phyloP scores from a whole-genome alignment of 345 rosid species.

The Citrus australasica region DNA sequence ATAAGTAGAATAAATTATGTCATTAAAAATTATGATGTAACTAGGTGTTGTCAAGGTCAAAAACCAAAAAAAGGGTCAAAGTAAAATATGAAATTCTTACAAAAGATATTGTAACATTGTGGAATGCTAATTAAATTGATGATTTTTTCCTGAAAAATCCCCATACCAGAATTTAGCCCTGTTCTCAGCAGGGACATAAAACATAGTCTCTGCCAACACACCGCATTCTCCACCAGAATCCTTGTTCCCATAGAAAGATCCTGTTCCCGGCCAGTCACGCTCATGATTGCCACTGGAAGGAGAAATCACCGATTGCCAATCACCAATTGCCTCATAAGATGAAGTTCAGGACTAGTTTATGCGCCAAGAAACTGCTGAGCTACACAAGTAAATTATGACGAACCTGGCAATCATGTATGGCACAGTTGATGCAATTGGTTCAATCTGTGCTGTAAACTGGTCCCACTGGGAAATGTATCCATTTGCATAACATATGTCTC shows the following conservation, averaged over 20 bases:
- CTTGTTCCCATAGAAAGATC: conserved; percentile 50
- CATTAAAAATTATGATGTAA: not conserved
- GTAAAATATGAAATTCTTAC: not conserved
- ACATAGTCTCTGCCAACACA: conserved; percentile 70
- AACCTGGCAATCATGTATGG: conserved; percentile 78
- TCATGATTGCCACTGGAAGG: conserved; percentile 68
- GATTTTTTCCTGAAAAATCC: not conserved
- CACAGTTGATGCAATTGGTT: conserved; percentile 62
- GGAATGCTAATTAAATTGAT: not conserved
- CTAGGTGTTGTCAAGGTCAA: not conserved
- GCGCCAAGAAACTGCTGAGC: not conserved
- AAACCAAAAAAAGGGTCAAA: not conserved
- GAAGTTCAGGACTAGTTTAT: not conserved
- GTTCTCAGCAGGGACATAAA: conserved; percentile 61
- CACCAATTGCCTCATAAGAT: conserved; percentile 1
- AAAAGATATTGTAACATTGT: too few relatives aligned
- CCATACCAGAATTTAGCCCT: conserved; percentile 58
- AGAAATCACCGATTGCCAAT: conserved; percentile 4
- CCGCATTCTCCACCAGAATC: conserved; percentile 88
- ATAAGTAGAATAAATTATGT: not conserved
- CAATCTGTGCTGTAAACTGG: conserved; percentile 66
- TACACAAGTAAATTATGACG: not conserved
- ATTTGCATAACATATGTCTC: conserved; percentile 65
- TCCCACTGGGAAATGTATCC: conserved; percentile 82
- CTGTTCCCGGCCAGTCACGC: conserved; percentile 67